A percentile compares a stretch with the other conserved stretches of the same genome.
phyloP scores from a whole-genome alignment of 345 rosid species.

The Syzygium grande region DNA sequence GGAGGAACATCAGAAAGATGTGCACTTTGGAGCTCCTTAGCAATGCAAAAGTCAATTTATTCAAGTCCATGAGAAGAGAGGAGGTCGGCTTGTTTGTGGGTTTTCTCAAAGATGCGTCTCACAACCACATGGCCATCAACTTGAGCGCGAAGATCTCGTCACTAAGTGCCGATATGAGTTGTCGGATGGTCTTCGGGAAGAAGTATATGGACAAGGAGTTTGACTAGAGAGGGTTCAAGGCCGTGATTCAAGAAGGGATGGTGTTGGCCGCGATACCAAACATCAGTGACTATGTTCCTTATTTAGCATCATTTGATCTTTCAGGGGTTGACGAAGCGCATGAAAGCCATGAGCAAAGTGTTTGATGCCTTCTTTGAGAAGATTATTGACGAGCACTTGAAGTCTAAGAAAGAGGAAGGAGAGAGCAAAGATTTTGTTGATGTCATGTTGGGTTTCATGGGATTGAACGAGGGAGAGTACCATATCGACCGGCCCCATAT shows the following conservation, averaged over 20 bases:
- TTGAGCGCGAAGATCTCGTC: conserved; percentile 21
- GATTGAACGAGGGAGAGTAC: conserved; percentile 9
- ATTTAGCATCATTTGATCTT: conserved; percentile 20
- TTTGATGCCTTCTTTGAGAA: conserved; percentile 32
- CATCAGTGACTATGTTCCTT: conserved; percentile 27
- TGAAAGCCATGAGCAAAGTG: conserved; percentile 16
- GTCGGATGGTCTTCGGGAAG: conserved; percentile 49
- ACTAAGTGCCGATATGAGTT: conserved; percentile 20
- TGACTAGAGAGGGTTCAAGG: conserved; percentile 30
- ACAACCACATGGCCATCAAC: conserved; percentile 12
- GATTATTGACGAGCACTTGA: conserved; percentile 26
- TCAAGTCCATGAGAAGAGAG: conserved; percentile 22
- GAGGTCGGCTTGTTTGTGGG: conserved; percentile 23
- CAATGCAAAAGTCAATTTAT: conserved; percentile 18
- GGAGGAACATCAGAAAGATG: conserved; percentile 38
- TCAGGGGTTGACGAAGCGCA: conserved; percentile 23
- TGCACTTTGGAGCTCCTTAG: conserved; percentile 36
- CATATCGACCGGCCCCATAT: conserved; percentile 6
- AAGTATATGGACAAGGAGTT: conserved; percentile 21
- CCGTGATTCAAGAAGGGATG: conserved; percentile 31
- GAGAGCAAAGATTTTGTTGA: conserved; percentile 22
- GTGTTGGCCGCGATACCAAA: conserved; percentile 22
- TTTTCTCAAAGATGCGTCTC: conserved; percentile 8
- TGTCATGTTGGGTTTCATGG: conserved; percentile 17
- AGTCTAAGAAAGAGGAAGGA: not conserved